phyloP scores from a whole-genome alignment of 2,329 filamentous ascomycete genomes.

The Alternaria sp. region DNA sequence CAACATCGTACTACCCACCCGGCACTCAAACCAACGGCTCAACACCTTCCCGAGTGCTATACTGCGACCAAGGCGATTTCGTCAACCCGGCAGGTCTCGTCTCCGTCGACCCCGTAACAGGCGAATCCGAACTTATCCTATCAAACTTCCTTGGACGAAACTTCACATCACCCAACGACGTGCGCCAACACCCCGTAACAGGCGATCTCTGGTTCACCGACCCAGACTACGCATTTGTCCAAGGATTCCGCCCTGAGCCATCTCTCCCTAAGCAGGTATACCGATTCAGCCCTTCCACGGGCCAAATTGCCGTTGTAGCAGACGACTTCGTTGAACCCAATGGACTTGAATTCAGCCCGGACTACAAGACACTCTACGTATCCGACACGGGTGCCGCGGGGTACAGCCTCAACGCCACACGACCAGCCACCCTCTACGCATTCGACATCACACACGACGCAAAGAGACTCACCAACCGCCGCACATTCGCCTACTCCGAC shows the following conservation, averaged over 20 bases:
- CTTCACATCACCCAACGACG: slow-evolving; percentile 54
- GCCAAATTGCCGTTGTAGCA: slow-evolving; percentile 51
- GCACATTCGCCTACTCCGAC: slow-evolving; percentile 63
- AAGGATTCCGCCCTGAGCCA: slow-evolving; percentile 40
- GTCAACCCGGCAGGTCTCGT: slow-evolving; percentile 52
- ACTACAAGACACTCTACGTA: slow-evolving; percentile 54
- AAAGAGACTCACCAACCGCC: slow-evolving; percentile 44
- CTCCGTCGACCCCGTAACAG: slow-evolving; percentile 55
- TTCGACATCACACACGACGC: slow-evolving; percentile 50
- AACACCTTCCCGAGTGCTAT: slow-evolving; percentile 37
- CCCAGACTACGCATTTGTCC: slow-evolving; percentile 45
- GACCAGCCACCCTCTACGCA: slow-evolving; percentile 52
- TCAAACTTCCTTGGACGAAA: slow-evolving; percentile 58
- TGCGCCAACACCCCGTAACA: slow-evolving; percentile 50
- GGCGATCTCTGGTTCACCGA: slow-evolving; percentile 61
- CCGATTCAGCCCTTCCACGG: slow-evolving; percentile 52
- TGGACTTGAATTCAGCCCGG: slow-evolving; percentile 54
- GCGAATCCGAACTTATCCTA: slow-evolving; percentile 50
- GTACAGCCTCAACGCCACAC: slow-evolving; percentile 43
- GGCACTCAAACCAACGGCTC: slow-evolving; percentile 27
- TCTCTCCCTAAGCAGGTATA: slow-evolving; percentile 49
- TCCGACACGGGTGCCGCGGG: slow-evolving; percentile 55
- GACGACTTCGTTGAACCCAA: slow-evolving; percentile 53
- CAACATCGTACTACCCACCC: slow-evolving; percentile 45
- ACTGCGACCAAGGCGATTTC: slow-evolving; percentile 47